A percentile compares a stretch with the other conserved stretches of the same genome.
These are phyloP conservation scores for Penicillium rolfsii DNA, from an alignment of 2,329 filamentous ascomycete genomes.

Conservation along the genomic window DNA sequence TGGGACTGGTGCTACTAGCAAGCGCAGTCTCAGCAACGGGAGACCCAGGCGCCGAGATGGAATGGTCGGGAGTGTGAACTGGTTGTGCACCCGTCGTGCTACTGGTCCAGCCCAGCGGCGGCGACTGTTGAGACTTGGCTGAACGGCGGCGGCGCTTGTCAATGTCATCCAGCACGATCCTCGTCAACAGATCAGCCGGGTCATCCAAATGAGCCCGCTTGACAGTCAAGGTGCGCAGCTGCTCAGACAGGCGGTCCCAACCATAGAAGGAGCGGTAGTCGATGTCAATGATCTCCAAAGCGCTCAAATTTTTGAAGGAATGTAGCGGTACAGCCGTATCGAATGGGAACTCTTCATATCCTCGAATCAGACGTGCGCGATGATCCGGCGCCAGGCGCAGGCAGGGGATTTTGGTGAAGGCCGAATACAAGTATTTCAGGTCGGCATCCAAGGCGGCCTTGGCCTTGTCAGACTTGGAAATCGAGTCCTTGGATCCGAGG, in stretches of 20 bases:
- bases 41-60: slow-evolving; percentile 70
- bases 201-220: slow-evolving; percentile 88
- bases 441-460: slow-evolving; percentile 84
- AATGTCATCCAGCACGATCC: slow-evolving; percentile 95
- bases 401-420: slow-evolving; percentile 97
- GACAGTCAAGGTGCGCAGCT: slow-evolving; percentile 83
- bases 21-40: slow-evolving; percentile 55
- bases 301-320: slow-evolving; percentile 94
- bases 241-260: slow-evolving; percentile 92
- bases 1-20: slow-evolving; percentile 54
- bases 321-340: slow-evolving; percentile 96
- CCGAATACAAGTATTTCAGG: slow-evolving; percentile 93
- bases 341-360: slow-evolving; percentile 97
- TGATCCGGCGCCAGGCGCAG: slow-evolving; percentile 89
- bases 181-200: slow-evolving; percentile 83
- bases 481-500: slow-evolving; percentile 75
- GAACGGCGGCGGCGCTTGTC: slow-evolving; percentile 87
- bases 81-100: slow-evolving; percentile 62
- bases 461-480: slow-evolving; percentile 83
- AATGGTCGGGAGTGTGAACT: slow-evolving; percentile 67
- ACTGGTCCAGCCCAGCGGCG: slow-evolving; percentile 68
- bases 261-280: slow-evolving; percentile 97
- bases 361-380: slow-evolving; percentile 83
- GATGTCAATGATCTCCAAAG: slow-evolving; percentile 90
- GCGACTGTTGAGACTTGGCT: slow-evolving; percentile 81